These are phyloP conservation scores for Rubia peregrina DNA, from an alignment of 305 asterid genomes.

Conservation along the genomic window DNA sequence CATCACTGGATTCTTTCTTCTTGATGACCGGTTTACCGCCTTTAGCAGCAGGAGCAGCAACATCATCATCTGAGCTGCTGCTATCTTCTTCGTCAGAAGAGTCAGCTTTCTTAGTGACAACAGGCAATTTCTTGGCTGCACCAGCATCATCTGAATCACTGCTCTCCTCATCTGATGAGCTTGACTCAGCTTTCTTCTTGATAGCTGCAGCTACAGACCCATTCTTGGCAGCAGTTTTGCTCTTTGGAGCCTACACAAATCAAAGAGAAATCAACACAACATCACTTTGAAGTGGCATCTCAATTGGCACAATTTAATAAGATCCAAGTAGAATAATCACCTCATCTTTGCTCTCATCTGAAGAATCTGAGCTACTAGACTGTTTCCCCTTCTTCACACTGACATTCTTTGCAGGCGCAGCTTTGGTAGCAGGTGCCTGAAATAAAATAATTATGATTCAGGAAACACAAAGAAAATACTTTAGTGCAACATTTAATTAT, in stretches of 20 bases:
- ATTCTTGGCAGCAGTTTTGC: slow-evolving; percentile 14
- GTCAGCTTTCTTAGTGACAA: slow-evolving; percentile 28
- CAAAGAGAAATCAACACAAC: not conserved
- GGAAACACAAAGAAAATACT: too few relatives aligned
- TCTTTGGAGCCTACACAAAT: slow-evolving; percentile 13
- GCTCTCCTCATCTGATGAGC: slow-evolving; percentile 25
- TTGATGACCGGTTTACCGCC: slow-evolving; percentile 8
- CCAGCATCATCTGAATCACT: slow-evolving; percentile 18
- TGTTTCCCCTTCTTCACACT: slow-evolving; percentile 16
- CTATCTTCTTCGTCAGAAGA: slow-evolving; percentile 26
- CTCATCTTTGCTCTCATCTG: slow-evolving; percentile 22
- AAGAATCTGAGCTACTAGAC: slow-evolving; percentile 16
- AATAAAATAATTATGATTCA: not conserved
- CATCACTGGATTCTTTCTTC: slow-evolving; percentile 28
- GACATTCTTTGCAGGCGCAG: slow-evolving; percentile 12
- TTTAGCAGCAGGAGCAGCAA: not conserved
- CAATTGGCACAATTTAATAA: not conserved
- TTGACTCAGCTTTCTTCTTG: slow-evolving; percentile 27
- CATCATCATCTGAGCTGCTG: slow-evolving; percentile 13
- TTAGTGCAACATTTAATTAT: too few relatives aligned
- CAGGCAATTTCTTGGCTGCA: slow-evolving; percentile 24
- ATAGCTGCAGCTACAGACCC: not conserved
- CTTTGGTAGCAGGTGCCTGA: slow-evolving; percentile 16
- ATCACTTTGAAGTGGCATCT: too few relatives aligned
- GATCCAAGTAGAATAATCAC: slow-evolving; percentile 2